A percentile compares a stretch with the other conserved stretches of the same genome.
These are phyloP conservation scores for Neurospora tetrasperma DNA, from an alignment of 495 filamentous ascomycete species.

Conservation along the genomic window DNA sequence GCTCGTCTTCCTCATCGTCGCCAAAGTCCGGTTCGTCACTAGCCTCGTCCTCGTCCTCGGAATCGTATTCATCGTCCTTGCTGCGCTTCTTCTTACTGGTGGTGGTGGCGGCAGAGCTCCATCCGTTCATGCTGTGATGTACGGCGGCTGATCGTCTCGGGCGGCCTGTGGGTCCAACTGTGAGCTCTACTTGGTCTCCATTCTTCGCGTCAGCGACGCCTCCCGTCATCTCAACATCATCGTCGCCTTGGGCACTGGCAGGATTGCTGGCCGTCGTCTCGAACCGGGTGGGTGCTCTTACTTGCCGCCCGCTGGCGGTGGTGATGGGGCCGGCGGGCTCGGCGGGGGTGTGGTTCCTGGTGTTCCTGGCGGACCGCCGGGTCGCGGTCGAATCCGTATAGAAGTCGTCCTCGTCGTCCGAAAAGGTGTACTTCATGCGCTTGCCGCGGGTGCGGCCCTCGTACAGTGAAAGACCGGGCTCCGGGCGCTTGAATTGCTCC, in stretches of 20 bases:
- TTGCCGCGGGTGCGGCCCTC: slow-evolving; percentile 95
- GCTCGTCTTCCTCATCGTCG: slow-evolving; percentile 49
- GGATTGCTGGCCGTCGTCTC: slow-evolving; percentile 53
- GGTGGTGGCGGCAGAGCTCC: slow-evolving; percentile 25
- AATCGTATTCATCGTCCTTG: slow-evolving; percentile 58
- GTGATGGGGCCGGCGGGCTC: slow-evolving; percentile 64
- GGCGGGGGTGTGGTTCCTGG: slow-evolving; percentile 58
- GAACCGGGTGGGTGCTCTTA: slow-evolving; percentile 61
- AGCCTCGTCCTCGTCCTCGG: slow-evolving; percentile 61
- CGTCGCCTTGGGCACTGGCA: slow-evolving; percentile 26
- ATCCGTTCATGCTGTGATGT: slow-evolving; percentile 34
- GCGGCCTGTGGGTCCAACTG: slow-evolving; percentile 22
- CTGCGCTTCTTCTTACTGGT: slow-evolving; percentile 44
- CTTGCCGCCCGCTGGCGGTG: slow-evolving; percentile 83
- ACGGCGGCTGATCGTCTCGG: slow-evolving; percentile 32
- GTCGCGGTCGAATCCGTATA: slow-evolving; percentile 56
- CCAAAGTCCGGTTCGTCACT: slow-evolving; percentile 48
- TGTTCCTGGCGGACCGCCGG: slow-evolving; percentile 67
- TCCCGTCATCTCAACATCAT: slow-evolving; percentile 16
- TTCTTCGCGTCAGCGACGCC: slow-evolving; percentile 5
- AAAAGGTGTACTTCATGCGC: slow-evolving; percentile 90
- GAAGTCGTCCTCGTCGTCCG: slow-evolving; percentile 71
- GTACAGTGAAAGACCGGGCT: slow-evolving; percentile 84
- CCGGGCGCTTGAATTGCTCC: slow-evolving; percentile 77
- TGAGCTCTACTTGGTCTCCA: slow-evolving; percentile 11